Percentiles rank a stretch among this genome's conserved stretches.
Conservation (phyloP, 106 monocot species). For the Dendrobium catenatum region DNA sequence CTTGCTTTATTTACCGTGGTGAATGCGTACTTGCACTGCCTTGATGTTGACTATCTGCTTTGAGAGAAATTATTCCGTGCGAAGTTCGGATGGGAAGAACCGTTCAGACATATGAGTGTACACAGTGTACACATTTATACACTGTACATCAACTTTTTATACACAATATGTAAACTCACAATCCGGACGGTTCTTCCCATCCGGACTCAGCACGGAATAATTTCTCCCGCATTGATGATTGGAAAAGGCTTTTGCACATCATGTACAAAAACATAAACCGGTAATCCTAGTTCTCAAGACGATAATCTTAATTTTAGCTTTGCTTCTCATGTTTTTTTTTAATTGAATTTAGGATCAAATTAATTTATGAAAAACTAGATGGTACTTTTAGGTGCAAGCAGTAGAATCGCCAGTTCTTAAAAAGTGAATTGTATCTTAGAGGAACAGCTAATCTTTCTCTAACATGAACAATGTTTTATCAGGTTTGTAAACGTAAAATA, state of each 20-base stretch:
- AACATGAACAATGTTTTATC: background rate
- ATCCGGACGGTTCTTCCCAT: too few species aligned
- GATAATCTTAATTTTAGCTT: background rate
- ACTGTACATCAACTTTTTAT: too few species aligned
- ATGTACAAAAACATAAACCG: background rate
- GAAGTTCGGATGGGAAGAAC: too few species aligned
- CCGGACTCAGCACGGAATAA: too few species aligned
- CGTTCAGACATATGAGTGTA: too few species aligned
- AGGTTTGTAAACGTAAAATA: constrained; percentile 86
- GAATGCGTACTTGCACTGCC: too few species aligned
- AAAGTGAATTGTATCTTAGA: background rate
- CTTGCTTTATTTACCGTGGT: too few species aligned
- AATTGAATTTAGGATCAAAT: background rate
- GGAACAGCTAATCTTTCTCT: background rate
- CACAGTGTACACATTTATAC: too few species aligned
- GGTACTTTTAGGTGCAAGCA: background rate
- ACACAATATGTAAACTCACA: too few species aligned
- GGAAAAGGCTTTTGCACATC: background rate
- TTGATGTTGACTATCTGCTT: background rate
- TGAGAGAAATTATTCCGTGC: background rate
- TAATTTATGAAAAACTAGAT: background rate
- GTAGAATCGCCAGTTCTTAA: background rate
- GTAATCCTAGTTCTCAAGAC: background rate
- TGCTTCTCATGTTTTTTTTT: background rate
- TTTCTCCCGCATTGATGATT: background rate